phyloP scores from a whole-genome alignment of 176 grass and related monocot genomes.

The Calamus simplicifolius region DNA sequence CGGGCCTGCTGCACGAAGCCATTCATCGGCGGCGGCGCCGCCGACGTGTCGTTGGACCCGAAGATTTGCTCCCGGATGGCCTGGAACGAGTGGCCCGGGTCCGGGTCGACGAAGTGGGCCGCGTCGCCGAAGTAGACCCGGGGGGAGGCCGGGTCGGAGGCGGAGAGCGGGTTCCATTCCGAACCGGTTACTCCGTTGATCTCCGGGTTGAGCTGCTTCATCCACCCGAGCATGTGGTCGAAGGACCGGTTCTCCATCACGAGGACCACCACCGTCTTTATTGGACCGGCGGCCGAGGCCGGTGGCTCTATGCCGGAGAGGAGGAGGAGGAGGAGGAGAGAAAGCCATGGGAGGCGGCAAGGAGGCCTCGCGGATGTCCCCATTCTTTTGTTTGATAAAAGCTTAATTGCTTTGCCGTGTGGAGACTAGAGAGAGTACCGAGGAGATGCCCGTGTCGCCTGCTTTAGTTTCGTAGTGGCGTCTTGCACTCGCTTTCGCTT shows the following conservation, averaged over 20 bases:
- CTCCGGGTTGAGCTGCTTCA: slow-evolving; percentile 74
- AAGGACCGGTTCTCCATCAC: slow-evolving; percentile 99
- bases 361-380: background rate
- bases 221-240: slow-evolving; percentile 99
- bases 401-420: no score
- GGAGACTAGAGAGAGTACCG: no score
- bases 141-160: slow-evolving; percentile 26
- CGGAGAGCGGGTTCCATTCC: slow-evolving; percentile 66
- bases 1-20: slow-evolving; percentile 87
- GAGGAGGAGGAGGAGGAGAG: slow-evolving; percentile 11
- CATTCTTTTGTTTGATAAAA: no score
- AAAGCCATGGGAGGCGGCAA: background rate
- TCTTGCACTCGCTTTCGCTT: no score
- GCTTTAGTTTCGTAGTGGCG: no score
- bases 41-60: slow-evolving; percentile 59
- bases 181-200: slow-evolving; percentile 75
- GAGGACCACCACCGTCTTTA: slow-evolving; percentile 85
- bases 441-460: no score
- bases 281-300: slow-evolving; percentile 21
- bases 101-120: slow-evolving; percentile 83
- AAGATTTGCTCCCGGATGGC: slow-evolving; percentile 92
- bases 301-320: background rate
- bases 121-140: slow-evolving; percentile 75
- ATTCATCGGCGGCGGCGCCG: slow-evolving; percentile 37
- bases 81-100: slow-evolving; percentile 96